These are phyloP conservation scores for Xylaria sp. DNA, from an alignment of 2,329 filamentous ascomycete genomes.

Conservation along the genomic window DNA sequence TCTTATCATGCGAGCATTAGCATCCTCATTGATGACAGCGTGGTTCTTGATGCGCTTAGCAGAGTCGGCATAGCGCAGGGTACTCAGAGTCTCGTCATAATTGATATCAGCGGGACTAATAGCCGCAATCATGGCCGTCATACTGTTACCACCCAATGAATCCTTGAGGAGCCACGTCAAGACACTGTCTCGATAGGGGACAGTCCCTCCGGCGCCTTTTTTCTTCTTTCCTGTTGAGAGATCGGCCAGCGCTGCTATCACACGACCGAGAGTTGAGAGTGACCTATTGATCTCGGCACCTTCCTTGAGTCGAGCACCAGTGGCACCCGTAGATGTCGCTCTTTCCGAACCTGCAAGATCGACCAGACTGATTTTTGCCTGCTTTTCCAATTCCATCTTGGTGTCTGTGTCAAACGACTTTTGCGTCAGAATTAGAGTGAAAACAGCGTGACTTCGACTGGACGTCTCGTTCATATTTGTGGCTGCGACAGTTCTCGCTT, in stretches of 20 bases:
- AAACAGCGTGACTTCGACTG: constrained; percentile 97
- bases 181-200: constrained; percentile 96
- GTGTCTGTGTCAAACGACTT: constrained; percentile 92
- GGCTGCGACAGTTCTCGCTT: constrained; percentile 94
- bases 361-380: constrained; percentile 96
- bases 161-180: constrained; percentile 98
- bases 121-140: constrained; percentile 99
- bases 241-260: constrained; percentile 95
- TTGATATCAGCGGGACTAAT: constrained; percentile 99
- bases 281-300: constrained; percentile 99
- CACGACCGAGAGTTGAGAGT: constrained; percentile 93
- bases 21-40: constrained; percentile 98
- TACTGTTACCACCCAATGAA: constrained; percentile 95
- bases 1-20: constrained; percentile 98
- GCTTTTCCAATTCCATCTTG: constrained; percentile 97
- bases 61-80: constrained; percentile 94
- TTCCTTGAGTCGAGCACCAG: constrained; percentile 93
- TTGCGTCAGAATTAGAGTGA: constrained; percentile 94
- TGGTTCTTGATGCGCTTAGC: constrained; percentile 99
- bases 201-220: constrained; percentile 77
- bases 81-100: constrained; percentile 96
- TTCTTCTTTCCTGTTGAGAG: constrained; percentile 86
- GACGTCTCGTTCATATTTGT: constrained; percentile 99
- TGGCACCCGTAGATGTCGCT: constrained; percentile 96
- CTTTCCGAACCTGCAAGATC: constrained; percentile 97